These are phyloP conservation scores for Sisymbrium altissimum DNA, from an alignment of 345 rosid genomes.

Conservation along the genomic window DNA sequence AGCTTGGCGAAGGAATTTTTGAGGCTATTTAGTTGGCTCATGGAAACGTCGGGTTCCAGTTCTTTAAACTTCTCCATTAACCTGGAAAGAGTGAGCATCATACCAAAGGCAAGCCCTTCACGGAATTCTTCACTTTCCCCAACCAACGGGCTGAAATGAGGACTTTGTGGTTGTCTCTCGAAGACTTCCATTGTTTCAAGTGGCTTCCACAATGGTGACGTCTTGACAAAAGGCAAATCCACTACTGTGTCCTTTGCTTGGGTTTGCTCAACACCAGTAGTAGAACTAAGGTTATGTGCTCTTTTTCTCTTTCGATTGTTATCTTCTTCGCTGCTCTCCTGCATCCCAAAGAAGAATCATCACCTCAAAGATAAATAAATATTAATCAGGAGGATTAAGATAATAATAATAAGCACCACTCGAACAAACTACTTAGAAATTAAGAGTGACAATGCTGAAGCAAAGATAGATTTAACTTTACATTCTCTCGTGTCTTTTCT, in stretches of 20 bases:
- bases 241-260: neutral
- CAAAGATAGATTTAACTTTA: neutral
- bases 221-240: neutral
- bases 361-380: no score
- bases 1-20: slow-evolving; percentile 46
- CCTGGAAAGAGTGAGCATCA: slow-evolving; percentile 51
- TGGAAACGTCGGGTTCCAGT: slow-evolving; percentile 30
- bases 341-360: no score
- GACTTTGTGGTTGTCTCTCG: neutral
- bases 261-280: neutral
- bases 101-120: slow-evolving; percentile 20
- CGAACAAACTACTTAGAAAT: neutral
- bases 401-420: neutral
- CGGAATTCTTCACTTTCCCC: neutral
- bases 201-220: neutral
- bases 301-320: no score
- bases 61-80: slow-evolving; percentile 47
- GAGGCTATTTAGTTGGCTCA: slow-evolving; percentile 37
- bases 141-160: neutral
- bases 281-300: neutral
- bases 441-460: neutral
- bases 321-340: no score
- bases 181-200: neutral
- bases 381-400: no score
- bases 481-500: neutral